Percentiles rank a stretch among this genome's conserved stretches.
Conservation (phyloP, 768 basidiomycete genomes). For the Asterophora lycoperdoides region DNA sequence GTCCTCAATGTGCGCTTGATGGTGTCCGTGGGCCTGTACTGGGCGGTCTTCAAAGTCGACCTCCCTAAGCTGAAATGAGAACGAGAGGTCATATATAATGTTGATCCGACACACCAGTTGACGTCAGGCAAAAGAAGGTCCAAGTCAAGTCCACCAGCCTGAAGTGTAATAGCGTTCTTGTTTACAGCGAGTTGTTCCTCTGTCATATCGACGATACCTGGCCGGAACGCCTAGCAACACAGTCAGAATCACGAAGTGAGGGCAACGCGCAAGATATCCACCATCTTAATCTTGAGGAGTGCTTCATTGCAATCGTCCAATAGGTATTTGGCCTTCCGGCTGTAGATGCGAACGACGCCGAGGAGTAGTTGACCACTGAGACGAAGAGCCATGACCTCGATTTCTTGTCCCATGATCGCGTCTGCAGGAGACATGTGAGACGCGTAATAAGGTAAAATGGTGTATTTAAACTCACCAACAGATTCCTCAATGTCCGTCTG, state of each 20-base stretch:
- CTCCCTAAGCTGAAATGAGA: constrained; percentile 47
- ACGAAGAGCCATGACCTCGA: constrained; percentile 90
- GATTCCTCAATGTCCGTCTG: constrained; percentile 95
- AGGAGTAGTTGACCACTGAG: constrained; percentile 95
- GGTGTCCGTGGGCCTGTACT: constrained; percentile 64
- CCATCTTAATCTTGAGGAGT: constrained; percentile 92
- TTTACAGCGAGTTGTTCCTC: constrained; percentile 89
- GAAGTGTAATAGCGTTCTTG: constrained; percentile 84
- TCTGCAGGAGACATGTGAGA: constrained; percentile 35
- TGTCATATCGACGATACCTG: constrained; percentile 93
- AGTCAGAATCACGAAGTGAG: not conserved
- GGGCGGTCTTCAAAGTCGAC: constrained; percentile 72
- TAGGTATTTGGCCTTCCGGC: constrained; percentile 95
- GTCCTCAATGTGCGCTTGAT: constrained; percentile 81
- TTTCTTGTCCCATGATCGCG: constrained; percentile 92
- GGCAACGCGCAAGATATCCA: constrained; percentile 22
- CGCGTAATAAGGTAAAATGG: not conserved
- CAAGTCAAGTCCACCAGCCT: constrained; percentile 71
- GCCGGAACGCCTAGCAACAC: constrained; percentile 76
- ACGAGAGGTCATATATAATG: not conserved
- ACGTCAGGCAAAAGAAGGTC: constrained; percentile 77
- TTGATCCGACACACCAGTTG: constrained; percentile 55
- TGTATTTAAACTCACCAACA: constrained; percentile 55
- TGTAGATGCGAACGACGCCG: constrained; percentile 96
- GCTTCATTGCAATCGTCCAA: constrained; percentile 98